Conservation (phyloP, 2,329 filamentous ascomycete genomes). For the Kalaharituber pfeilii region DNA sequence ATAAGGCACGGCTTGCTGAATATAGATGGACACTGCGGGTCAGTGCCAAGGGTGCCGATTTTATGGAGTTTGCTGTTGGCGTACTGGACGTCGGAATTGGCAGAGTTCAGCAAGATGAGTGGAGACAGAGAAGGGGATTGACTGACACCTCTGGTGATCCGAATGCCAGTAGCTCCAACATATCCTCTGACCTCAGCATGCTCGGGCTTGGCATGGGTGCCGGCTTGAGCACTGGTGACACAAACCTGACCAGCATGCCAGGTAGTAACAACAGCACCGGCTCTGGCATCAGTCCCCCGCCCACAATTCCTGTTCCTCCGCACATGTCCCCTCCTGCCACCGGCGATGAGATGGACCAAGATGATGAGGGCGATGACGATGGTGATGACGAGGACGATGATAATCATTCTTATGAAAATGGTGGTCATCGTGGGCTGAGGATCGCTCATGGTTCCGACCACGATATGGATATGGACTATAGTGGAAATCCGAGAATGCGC, state of each 20-base stretch:
- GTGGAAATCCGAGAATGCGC: neutral
- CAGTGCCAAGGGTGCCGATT: conserved; percentile 39
- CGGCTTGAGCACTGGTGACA: neutral
- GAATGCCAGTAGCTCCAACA: no score
- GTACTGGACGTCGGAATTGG: conserved; percentile 41
- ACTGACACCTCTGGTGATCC: neutral
- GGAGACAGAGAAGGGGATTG: neutral
- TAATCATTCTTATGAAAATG: neutral
- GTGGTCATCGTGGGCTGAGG: neutral
- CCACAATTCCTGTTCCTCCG: neutral
- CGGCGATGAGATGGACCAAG: neutral
- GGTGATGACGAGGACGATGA: neutral
- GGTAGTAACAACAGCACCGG: neutral
- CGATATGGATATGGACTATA: neutral
- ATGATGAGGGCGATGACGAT: neutral
- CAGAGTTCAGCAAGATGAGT: conserved; percentile 16
- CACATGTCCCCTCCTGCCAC: neutral
- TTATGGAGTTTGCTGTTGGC: conserved; percentile 50
- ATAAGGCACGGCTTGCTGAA: conserved; percentile 65
- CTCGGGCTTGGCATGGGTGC: neutral
- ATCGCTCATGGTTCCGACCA: neutral
- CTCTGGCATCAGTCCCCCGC: neutral
- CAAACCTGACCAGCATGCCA: neutral
- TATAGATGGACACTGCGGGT: conserved; percentile 90
- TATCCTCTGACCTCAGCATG: neutral